Evolutionary conservation across 2,329 filamentous ascomycete genomes (phyloP).

Genomic region (Fonsecaea pedrosoi): DNA sequence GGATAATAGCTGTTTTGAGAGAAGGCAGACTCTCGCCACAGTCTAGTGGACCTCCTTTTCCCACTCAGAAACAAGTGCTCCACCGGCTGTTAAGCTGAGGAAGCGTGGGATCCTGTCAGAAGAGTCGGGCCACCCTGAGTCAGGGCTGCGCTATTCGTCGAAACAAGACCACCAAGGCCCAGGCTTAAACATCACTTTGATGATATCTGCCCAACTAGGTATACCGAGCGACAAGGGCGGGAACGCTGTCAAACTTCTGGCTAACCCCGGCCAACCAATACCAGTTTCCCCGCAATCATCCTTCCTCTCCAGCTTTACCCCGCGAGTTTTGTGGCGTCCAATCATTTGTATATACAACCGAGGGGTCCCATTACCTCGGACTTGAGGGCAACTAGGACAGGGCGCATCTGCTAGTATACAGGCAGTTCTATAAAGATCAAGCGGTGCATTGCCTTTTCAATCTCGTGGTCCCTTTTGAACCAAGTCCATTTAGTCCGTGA

Average conservation of each 20-base stretch:
- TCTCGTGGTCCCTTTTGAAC: background rate
- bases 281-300: background rate
- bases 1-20: background rate
- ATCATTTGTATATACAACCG: background rate
- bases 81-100: background rate
- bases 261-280: background rate
- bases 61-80: background rate
- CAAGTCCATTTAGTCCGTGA: background rate
- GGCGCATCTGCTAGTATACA: background rate
- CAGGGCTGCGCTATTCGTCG: background rate
- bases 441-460: background rate
- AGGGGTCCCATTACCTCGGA: conserved; percentile 8
- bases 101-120: background rate
- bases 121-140: background rate
- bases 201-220: background rate
- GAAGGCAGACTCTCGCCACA: background rate
- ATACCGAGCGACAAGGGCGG: background rate
- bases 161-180: background rate
- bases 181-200: background rate
- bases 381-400: background rate
- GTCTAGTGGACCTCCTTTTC: background rate
- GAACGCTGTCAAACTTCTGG: background rate
- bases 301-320: conserved; percentile 10
- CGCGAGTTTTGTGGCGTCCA: conserved; percentile 7
- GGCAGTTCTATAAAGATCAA: background rate